Base-by-base conservation (phyloP, 2,329 filamentous ascomycete species). In the Akanthomyces uredinophilus region DNA sequence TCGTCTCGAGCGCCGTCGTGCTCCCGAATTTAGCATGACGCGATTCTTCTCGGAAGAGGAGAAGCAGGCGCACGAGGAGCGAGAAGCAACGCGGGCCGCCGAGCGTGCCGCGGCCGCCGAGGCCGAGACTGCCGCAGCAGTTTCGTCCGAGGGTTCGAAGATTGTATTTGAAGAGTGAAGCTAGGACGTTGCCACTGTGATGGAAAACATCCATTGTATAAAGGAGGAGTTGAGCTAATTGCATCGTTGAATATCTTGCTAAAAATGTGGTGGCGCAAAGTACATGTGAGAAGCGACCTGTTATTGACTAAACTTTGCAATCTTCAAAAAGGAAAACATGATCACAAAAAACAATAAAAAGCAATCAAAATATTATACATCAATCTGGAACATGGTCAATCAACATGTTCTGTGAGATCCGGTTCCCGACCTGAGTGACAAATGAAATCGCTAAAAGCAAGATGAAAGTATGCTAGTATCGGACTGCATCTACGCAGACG, bases 21-120 rank as follows among this genome's bases (percentile, higher is more conserved):
- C 79, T 62, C 81, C 79, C 41, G 83, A 85, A 58, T 83, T 84
- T 63, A 81, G 80, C 69, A 82, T 85, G 76, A 86, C 83, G 27
- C 82, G 78, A 63, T 84, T 85, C 62, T 76, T 74, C 32, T 72
- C 71, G 32, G 79, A 81, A 52, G 78, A 80, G 39, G 74, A 77
- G 54, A 75, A 80, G 65, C 79, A 81, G 66, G 73, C 76, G 27
- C 66, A 66, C 47, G 66, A 65, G 46, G 73, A 77, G 27, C 65
- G 64, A 57, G 66, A 65, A 51, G 59, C 41, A 11, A 41, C n/a
- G 8, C 29, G 22, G 24, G 61, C 39, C n/a, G 55, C 54, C n/a
- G 50, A 56, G 37, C 62, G 37, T 27, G 37, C 39, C 14, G 43
- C 57, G 10, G 62, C 41, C n/a, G 62, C 32, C 16, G 56, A 49